Evolutionary conservation across 768 basidiomycete genomes (phyloP).

Genomic region (Strobilomyces dryophilus): DNA sequence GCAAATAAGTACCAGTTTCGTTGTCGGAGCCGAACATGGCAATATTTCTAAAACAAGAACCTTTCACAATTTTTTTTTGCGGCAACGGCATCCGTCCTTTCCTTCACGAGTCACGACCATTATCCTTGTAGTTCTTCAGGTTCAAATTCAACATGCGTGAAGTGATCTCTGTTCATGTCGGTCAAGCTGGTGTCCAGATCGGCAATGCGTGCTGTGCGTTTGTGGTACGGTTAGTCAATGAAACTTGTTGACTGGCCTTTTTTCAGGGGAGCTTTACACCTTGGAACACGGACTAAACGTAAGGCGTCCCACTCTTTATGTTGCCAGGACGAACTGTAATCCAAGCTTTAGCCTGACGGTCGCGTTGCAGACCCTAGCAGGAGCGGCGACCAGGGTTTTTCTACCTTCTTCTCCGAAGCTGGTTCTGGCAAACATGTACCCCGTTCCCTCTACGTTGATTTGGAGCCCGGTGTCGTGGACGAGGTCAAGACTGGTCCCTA

Average conservation of each 20-base stretch:
- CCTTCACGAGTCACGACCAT: slow-evolving; percentile 16
- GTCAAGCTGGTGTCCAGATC: slow-evolving; percentile 94
- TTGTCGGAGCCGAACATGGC: neutral
- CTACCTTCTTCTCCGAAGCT: slow-evolving; percentile 96
- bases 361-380: slow-evolving; percentile 59
- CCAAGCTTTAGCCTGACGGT: slow-evolving; percentile 73
- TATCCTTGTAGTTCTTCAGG: slow-evolving; percentile 5
- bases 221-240: neutral
- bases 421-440: slow-evolving; percentile 95
- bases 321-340: slow-evolving; percentile 12
- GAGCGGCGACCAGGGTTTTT: slow-evolving; percentile 79
- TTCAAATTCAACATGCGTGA: slow-evolving; percentile 58
- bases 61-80: slow-evolving; percentile 13
- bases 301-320: slow-evolving; percentile 30
- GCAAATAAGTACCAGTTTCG: no score
- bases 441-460: slow-evolving; percentile 92
- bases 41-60: slow-evolving; percentile 27
- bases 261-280: slow-evolving; percentile 92
- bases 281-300: slow-evolving; percentile 96
- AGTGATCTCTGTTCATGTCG: slow-evolving; percentile 95
- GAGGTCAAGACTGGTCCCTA: slow-evolving; percentile 92
- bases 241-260: slow-evolving; percentile 9
- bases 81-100: neutral
- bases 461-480: slow-evolving; percentile 94
- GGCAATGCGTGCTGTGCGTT: slow-evolving; percentile 93